A percentile compares a stretch with the other conserved stretches of the same genome.
These are phyloP conservation scores for Phytopythium chamaehyphon DNA, from an alignment of 352 stramenopile genomes.

Conservation along the genomic window DNA sequence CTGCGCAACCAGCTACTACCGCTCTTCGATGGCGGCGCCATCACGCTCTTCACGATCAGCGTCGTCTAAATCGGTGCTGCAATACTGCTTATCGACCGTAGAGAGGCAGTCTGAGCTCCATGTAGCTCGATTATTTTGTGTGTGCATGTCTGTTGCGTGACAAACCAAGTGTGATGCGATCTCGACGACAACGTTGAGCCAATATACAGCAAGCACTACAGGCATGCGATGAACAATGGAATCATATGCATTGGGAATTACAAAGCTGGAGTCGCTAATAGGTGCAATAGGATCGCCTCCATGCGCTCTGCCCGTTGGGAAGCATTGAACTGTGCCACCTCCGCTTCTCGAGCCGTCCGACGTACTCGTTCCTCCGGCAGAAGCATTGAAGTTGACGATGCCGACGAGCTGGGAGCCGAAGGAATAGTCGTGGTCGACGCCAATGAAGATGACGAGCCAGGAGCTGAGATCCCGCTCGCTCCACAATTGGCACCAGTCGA, in stretches of 20 bases:
- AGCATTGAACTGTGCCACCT: slow-evolving; percentile 51
- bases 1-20: slow-evolving; percentile 95
- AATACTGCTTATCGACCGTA: slow-evolving; percentile 1
- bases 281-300: slow-evolving; percentile 65
- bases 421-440: slow-evolving; percentile 30
- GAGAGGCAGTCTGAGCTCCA: background rate
- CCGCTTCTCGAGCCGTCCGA: slow-evolving; percentile 46
- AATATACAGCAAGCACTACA: background rate
- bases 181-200: background rate
- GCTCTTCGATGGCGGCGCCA: slow-evolving; percentile 95
- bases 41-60: slow-evolving; percentile 95
- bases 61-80: slow-evolving; percentile 43
- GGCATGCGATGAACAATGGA: slow-evolving; percentile 2
- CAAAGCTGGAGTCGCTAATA: slow-evolving; percentile 48
- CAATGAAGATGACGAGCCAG: slow-evolving; percentile 27
- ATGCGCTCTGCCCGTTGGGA: slow-evolving; percentile 60
- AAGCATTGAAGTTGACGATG: slow-evolving; percentile 1
- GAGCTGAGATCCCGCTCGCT: background rate
- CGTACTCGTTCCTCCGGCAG: slow-evolving; percentile 60
- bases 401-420: background rate
- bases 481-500: slow-evolving; percentile 1
- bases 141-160: slow-evolving; percentile 11
- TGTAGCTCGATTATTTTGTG: slow-evolving; percentile 2
- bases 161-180: slow-evolving; percentile 1
- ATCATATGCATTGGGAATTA: slow-evolving; percentile 14